Conservation (phyloP, 2,329 filamentous ascomycete species). For the Epichloe gansuensis region DNA sequence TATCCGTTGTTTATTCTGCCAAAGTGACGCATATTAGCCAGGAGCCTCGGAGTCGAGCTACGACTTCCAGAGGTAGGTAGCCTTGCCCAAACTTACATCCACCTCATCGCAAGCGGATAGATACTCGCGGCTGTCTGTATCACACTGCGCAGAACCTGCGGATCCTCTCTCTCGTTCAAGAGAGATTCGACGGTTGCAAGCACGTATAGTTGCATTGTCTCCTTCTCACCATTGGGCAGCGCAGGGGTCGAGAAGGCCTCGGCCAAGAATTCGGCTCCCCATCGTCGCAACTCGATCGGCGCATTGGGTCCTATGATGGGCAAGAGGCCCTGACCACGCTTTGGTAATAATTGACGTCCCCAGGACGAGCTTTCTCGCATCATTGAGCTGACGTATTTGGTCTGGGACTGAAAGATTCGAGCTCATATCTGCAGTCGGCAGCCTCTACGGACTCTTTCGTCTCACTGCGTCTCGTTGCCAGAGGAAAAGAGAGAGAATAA, state of each 20-base stretch:
- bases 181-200: slow-evolving; percentile 64
- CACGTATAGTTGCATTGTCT: slow-evolving; percentile 62
- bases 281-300: slow-evolving; percentile 74
- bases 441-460: neutral
- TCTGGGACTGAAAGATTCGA: slow-evolving; percentile 50
- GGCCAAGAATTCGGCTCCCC: slow-evolving; percentile 91
- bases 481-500: neutral
- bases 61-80: neutral
- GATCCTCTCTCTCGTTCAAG: slow-evolving; percentile 62
- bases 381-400: slow-evolving; percentile 78
- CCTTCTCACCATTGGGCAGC: slow-evolving; percentile 66
- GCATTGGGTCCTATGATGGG: slow-evolving; percentile 72
- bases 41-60: neutral
- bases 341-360: slow-evolving; percentile 77
- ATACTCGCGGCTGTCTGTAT: slow-evolving; percentile 86
- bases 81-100: slow-evolving; percentile 68
- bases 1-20: slow-evolving; percentile 74
- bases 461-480: neutral
- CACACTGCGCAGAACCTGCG: slow-evolving; percentile 69
- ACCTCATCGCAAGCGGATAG: slow-evolving; percentile 82
- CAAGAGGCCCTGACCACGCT: slow-evolving; percentile 89
- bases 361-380: slow-evolving; percentile 80
- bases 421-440: slow-evolving; percentile 34
- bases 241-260: slow-evolving; percentile 94
- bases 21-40: slow-evolving; percentile 3